These are phyloP conservation scores for Colletotrichum tanaceti DNA, from an alignment of 2,329 filamentous ascomycete species.

Conservation along the genomic window DNA sequence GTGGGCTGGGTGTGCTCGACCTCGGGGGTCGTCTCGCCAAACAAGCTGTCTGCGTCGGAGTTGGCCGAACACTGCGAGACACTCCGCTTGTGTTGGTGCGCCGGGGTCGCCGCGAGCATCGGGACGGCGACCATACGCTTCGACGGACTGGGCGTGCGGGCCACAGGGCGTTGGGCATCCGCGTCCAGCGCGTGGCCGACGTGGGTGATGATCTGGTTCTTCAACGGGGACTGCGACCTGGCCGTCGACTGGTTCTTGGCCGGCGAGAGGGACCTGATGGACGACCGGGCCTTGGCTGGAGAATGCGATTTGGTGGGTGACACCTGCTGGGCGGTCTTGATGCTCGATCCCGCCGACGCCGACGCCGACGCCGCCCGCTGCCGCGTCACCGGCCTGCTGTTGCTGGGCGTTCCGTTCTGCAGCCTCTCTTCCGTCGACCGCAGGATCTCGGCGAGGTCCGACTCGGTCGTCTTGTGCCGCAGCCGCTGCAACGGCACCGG, in stretches of 20 bases:
- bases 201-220: not conserved
- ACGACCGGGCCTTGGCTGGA: conserved; percentile 4
- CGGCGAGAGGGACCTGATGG: conserved; percentile 14
- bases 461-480: conserved; percentile 55
- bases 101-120: conserved; percentile 11
- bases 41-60: conserved; percentile 54
- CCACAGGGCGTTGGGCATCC: not conserved
- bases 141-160: conserved; percentile 28
- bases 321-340: conserved; percentile 26
- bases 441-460: conserved; percentile 63
- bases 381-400: conserved; percentile 45
- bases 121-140: conserved; percentile 16
- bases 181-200: conserved; percentile 18
- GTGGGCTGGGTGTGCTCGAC: conserved; percentile 48
- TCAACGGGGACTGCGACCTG: conserved; percentile 4
- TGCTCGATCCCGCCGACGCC: conserved; percentile 40
- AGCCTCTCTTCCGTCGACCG: conserved; percentile 65
- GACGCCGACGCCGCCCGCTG: conserved; percentile 47
- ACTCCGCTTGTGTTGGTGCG: conserved; percentile 25
- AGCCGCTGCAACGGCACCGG: conserved; percentile 41
- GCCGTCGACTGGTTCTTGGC: not conserved
- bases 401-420: conserved; percentile 52
- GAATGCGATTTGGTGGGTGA: conserved; percentile 27
- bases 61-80: conserved; percentile 25
- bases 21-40: conserved; percentile 51